These are phyloP conservation scores for Talaromyces rugulosus DNA, from an alignment of 2,329 filamentous ascomycete genomes.

Conservation along the genomic window DNA sequence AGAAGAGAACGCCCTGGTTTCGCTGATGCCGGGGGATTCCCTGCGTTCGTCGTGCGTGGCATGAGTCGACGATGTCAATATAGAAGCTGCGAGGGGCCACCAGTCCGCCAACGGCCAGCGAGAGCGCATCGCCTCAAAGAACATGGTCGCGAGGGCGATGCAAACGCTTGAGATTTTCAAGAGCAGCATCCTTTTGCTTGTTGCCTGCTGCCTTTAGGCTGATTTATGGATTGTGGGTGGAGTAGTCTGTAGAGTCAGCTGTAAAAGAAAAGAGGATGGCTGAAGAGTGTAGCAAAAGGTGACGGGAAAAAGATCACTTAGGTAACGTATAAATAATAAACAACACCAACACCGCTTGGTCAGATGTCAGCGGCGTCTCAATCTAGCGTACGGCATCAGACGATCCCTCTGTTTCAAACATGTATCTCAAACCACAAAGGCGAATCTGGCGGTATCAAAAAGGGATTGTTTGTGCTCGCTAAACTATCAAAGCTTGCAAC, in stretches of 20 bases:
- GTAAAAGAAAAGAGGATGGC: background rate
- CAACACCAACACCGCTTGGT: background rate
- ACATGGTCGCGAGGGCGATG: background rate
- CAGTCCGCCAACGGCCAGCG: background rate
- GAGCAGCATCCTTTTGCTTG: background rate
- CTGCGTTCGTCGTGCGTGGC: background rate
- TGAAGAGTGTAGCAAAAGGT: background rate
- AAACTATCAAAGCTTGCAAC: background rate
- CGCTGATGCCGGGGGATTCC: background rate
- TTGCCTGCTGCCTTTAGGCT: background rate
- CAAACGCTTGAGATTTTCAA: background rate
- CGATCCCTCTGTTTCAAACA: background rate
- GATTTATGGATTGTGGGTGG: background rate
- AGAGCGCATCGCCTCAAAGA: background rate
- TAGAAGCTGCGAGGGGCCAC: background rate
- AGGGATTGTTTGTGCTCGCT: background rate
- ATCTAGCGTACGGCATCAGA: background rate
- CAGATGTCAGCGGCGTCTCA: background rate
- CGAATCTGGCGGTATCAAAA: background rate
- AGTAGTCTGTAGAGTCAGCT: background rate
- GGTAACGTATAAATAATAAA: background rate
- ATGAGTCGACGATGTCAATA: background rate
- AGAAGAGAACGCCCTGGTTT: background rate
- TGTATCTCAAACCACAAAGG: too few species aligned
- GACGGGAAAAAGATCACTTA: background rate